These are phyloP conservation scores for Urochloa ruziziensis DNA, from an alignment of 176 grass and related monocot species.

Conservation along the genomic window DNA sequence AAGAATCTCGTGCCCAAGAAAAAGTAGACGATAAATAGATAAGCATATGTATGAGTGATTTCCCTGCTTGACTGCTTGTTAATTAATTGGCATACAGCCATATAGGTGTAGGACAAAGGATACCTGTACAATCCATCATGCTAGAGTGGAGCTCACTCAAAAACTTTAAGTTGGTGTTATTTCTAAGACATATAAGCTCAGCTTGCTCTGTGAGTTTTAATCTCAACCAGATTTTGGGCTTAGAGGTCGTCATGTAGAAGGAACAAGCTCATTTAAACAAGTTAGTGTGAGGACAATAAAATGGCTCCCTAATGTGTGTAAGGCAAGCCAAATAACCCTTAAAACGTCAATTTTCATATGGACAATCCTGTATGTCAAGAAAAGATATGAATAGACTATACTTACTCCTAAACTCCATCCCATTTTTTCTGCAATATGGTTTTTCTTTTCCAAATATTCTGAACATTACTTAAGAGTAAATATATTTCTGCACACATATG, in stretches of 20 bases:
- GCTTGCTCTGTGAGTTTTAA: not conserved
- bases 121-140: not conserved
- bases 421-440: not conserved
- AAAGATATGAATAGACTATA: not conserved
- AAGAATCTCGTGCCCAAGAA: no score
- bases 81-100: not conserved
- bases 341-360: not conserved
- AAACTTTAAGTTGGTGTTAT: not conserved
- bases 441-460: not conserved
- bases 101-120: not conserved
- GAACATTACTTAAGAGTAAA: not conserved
- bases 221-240: not conserved
- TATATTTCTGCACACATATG: not conserved
- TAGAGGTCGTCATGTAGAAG: not conserved
- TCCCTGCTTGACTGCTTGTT: no score
- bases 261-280: not conserved
- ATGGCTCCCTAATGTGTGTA: not conserved
- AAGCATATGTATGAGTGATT: no score
- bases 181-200: not conserved
- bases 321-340: not conserved
- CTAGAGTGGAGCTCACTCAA: not conserved
- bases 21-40: no score
- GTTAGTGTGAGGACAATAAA: not conserved
- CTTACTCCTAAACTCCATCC: not conserved
- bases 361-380: not conserved